Percentiles rank a stretch among this genome's conserved stretches.
Evolutionary conservation across 2,329 filamentous ascomycete species (phyloP).

Genomic region (Fragosphaeria purpurea): DNA sequence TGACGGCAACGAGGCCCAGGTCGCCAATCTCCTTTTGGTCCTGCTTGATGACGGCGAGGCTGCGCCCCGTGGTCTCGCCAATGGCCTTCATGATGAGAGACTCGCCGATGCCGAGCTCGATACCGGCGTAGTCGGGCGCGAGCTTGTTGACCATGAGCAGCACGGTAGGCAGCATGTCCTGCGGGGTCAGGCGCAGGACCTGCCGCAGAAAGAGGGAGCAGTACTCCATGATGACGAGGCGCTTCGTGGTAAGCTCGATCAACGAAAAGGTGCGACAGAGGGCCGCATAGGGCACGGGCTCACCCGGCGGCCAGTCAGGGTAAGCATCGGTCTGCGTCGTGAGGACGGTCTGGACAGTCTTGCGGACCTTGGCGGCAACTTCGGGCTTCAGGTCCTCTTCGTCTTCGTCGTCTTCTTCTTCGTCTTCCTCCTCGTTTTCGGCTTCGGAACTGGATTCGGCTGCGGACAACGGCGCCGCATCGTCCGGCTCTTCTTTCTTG

Average conservation of each 20-base stretch:
- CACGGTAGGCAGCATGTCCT: slow-evolving; percentile 78
- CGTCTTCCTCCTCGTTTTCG: slow-evolving; percentile 31
- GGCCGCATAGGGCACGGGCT: slow-evolving; percentile 87
- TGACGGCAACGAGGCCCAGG: slow-evolving; percentile 85
- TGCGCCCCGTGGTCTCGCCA: slow-evolving; percentile 85
- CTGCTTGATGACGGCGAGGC: slow-evolving; percentile 78
- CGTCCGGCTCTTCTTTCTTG: slow-evolving; percentile 36
- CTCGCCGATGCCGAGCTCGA: slow-evolving; percentile 96
- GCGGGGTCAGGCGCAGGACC: slow-evolving; percentile 82
- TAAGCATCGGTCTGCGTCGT: slow-evolving; percentile 74
- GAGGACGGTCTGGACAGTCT: slow-evolving; percentile 76
- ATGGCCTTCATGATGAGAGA: slow-evolving; percentile 98
- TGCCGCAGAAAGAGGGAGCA: slow-evolving; percentile 87
- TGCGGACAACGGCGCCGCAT: slow-evolving; percentile 35
- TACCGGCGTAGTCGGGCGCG: slow-evolving; percentile 89
- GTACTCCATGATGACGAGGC: slow-evolving; percentile 77
- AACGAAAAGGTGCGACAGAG: slow-evolving; percentile 91
- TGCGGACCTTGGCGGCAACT: slow-evolving; percentile 61
- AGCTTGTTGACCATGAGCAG: slow-evolving; percentile 97
- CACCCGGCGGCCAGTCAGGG: slow-evolving; percentile 84
- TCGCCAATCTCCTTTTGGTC: slow-evolving; percentile 97
- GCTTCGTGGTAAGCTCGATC: slow-evolving; percentile 88
- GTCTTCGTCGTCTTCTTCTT: slow-evolving; percentile 34
- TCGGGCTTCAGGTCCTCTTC: slow-evolving; percentile 59
- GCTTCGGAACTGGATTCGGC: slow-evolving; percentile 24